Evolutionary conservation across 192 early-diverging fungal genomes (phyloP), one percentile per base, ranked within the genome.

Genomic region (Gigaspora rosea): DNA sequence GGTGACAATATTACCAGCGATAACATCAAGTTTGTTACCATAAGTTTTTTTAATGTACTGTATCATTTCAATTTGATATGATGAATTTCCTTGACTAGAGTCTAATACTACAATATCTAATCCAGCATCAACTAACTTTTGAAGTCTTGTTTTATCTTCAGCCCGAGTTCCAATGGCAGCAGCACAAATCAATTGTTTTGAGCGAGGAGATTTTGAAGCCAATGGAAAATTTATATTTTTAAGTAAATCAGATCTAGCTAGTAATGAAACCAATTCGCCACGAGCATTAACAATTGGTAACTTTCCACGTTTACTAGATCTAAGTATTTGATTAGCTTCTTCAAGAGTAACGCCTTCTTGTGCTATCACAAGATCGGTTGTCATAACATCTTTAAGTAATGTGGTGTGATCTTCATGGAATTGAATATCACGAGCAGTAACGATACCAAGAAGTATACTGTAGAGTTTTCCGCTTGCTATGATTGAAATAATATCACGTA

Each of bases 1-100:
- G 46, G 96, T 97, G 36, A 99, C 97, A 41, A 99, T 96, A 85
- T 99, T 99, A 66, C 97, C 97, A 52, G 95, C 97, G 79, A 99
- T 90, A 47, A 99, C 92, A 66, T 99, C 95, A 50, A 96, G 79
- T 56, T 78, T 58, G 16, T 87, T 73, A 27, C 90, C 89, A 82
- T 92, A 95, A 9, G 90, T 95, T 50, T 86, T 77, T 88, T 96
- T 96, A 87, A 99, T 95, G 82, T 89, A 92, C 83, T 95, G 85
- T 86, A 99, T 88, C 94, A 99, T 97, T 32, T 96, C 95, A 78
- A 97, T 90, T 87, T 97, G 96, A 90, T 87, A 99, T 64, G 82
- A 80, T 11, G 95, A 96, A 88, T 97, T 96, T 65, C 97, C 97
- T 85, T 99, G 97, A 62, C 90, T 91, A n/a, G 95, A 96, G 81